These are phyloP conservation scores for Hyphodiscus sp. DNA, from an alignment of 2,329 filamentous ascomycete species.

Conservation along the genomic window DNA sequence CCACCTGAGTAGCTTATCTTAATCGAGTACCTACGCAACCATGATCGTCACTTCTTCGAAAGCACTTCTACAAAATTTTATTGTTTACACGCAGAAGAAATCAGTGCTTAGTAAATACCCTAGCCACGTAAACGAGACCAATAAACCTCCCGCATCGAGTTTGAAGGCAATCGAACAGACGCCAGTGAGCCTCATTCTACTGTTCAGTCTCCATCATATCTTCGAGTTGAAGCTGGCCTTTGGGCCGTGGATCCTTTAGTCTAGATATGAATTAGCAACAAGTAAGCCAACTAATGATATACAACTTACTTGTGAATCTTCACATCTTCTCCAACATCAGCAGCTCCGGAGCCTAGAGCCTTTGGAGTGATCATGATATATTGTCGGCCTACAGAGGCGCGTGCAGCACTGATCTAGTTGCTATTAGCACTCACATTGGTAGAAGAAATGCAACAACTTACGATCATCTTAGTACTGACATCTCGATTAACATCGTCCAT, in stretches of 20 bases:
- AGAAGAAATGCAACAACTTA: slow-evolving; percentile 39
- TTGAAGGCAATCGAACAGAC: not conserved
- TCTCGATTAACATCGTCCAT: slow-evolving; percentile 97
- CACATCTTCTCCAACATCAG: slow-evolving; percentile 55
- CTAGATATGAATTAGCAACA: slow-evolving; percentile 30
- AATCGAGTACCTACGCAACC: too few species aligned
- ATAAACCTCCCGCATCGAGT: not conserved
- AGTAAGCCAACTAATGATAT: not conserved
- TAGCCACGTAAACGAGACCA: too few species aligned
- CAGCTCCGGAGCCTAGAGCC: slow-evolving; percentile 58
- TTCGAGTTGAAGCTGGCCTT: slow-evolving; percentile 28
- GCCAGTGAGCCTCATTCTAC: not conserved
- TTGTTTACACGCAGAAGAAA: too few species aligned
- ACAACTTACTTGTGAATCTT: slow-evolving; percentile 62
- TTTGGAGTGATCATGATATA: slow-evolving; percentile 97
- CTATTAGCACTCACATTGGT: slow-evolving; percentile 18
- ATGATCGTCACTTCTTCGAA: too few species aligned
- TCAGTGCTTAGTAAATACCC: too few species aligned
- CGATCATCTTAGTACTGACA: slow-evolving; percentile 89
- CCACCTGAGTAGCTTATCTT: too few species aligned
- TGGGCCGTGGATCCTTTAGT: slow-evolving; percentile 52
- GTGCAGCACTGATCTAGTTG: slow-evolving; percentile 68
- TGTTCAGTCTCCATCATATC: slow-evolving; percentile 17
- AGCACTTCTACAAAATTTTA: too few species aligned
- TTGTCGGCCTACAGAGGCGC: slow-evolving; percentile 81